Evolutionary conservation across 106 monocot species (phyloP).

Genomic region (Phalaenopsis equestris): DNA sequence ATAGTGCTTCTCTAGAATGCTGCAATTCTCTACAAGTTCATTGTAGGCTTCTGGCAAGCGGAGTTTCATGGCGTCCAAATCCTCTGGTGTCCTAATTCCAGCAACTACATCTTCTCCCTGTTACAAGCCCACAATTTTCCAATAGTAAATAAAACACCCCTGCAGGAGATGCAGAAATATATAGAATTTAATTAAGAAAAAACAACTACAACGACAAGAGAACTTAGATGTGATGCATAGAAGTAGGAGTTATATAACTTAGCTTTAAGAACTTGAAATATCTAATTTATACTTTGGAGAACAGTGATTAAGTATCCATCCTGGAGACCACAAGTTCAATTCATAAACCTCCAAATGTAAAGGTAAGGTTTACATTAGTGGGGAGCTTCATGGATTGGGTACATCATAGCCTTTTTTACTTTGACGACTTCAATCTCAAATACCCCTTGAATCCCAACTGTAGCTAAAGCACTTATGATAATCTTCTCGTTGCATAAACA

Average conservation of each 20-base stretch:
- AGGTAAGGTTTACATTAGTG: no score
- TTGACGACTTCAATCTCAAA: background rate
- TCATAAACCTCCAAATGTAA: no score
- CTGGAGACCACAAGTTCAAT: no score
- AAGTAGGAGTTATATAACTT: background rate
- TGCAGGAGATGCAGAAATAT: background rate
- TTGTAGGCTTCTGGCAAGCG: slow-evolving; percentile 68
- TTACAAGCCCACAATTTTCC: background rate
- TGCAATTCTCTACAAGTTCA: slow-evolving; percentile 86
- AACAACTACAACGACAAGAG: background rate
- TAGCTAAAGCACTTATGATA: background rate
- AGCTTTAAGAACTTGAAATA: no score
- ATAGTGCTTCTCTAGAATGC: slow-evolving; percentile 83
- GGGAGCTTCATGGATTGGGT: no score
- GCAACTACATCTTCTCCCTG: slow-evolving; percentile 99
- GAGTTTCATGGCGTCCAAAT: slow-evolving; percentile 70
- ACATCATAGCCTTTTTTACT: background rate
- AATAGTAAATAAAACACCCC: background rate
- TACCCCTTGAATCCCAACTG: background rate
- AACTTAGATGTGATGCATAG: background rate
- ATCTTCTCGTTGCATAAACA: background rate
- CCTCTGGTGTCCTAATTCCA: slow-evolving; percentile 92
- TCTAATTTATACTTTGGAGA: no score
- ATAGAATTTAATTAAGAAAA: background rate
- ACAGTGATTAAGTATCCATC: no score